A percentile compares a stretch with the other conserved stretches of the same genome.
Evolutionary conservation across 2,329 filamentous ascomycete genomes (phyloP).

Genomic region (Pseudogymnoascus sp.): DNA sequence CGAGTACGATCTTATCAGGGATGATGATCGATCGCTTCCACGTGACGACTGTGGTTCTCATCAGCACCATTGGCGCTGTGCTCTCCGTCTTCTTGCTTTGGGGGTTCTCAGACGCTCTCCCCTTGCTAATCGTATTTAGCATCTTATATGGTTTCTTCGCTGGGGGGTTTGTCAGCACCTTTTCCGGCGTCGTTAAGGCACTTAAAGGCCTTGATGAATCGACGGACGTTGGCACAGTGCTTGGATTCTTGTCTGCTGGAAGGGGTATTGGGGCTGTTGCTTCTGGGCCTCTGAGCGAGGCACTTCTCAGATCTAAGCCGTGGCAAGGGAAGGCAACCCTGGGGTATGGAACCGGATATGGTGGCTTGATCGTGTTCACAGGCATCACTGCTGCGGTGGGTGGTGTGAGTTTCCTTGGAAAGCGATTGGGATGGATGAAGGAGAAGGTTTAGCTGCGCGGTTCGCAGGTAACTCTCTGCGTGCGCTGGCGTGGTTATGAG

Average conservation of each 20-base stretch:
- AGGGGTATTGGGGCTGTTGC: conserved; percentile 54
- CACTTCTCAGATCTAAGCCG: conserved; percentile 38
- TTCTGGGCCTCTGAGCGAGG: conserved; percentile 48
- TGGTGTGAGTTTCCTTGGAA: conserved; percentile 38
- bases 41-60: conserved; percentile 37
- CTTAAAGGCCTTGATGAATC: conserved; percentile 15
- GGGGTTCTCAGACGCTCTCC: conserved; percentile 41
- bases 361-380: conserved; percentile 48
- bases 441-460: conserved; percentile 11
- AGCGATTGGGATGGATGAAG: conserved; percentile 21
- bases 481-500: background rate
- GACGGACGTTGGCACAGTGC: conserved; percentile 25
- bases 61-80: conserved; percentile 42
- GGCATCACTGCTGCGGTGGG: conserved; percentile 43
- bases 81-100: conserved; percentile 45
- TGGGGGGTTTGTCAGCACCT: conserved; percentile 42
- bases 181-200: conserved; percentile 29
- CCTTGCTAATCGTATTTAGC: conserved; percentile 41
- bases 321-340: conserved; percentile 34
- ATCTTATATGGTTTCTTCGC: conserved; percentile 51
- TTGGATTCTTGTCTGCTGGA: conserved; percentile 45
- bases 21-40: conserved; percentile 36
- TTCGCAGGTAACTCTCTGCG: conserved; percentile 13
- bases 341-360: conserved; percentile 45
- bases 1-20: conserved; percentile 33